Base-by-base conservation (phyloP, 176 grass and related monocot species). In the Panicum miliaceum region DNA sequence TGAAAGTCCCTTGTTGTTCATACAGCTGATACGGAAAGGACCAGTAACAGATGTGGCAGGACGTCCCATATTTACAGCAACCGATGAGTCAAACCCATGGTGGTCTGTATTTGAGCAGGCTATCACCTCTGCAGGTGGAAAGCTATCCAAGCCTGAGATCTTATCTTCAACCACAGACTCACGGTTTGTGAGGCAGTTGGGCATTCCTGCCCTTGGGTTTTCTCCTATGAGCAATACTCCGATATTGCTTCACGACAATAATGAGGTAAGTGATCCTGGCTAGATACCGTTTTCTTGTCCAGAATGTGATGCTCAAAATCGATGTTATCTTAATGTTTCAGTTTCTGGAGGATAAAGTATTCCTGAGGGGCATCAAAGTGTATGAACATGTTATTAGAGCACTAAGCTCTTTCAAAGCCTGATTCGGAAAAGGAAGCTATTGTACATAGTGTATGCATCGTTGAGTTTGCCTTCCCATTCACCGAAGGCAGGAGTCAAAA, bases 51-150 rank as follows among this genome's bases (percentile, higher is more conserved):
- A 94, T 78, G 81, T 82, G 20, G 71, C 83, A 7, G 94, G 94
- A 11, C 88, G 58, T 9, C 71, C 84, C 23, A 53, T 97, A 8
- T 20, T 77, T 32, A 97, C 94, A 16, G 73, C 78, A 71, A 87
- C 94, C n/a, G 87, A 97, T 29, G 92, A 87, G n/a, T 94, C 94
- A 40, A 97, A 97, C 56, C 90, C 92, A 20, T 97, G 92, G 92
- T 97, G 94, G 90, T 45, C 83, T 76, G 69, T 86, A 23, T 98
- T 98, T 54, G 80, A 95, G 71, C 80, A 93, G 46, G 96, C 89
- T 50, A 68, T 95, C 16, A 29, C 83, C 7, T 84, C 93, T 20
- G 89, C 93, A 0, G 96, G 91, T 34, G 91, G 87, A 23, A 94
- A 89, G 63, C 85, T 98, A 75, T 64, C 87, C 57, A 95, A 87